A percentile compares a stretch with the other conserved stretches of the same genome.
Evolutionary conservation across 2,329 filamentous ascomycete genomes (phyloP).

Genomic region (Delphinella strobiligena): DNA sequence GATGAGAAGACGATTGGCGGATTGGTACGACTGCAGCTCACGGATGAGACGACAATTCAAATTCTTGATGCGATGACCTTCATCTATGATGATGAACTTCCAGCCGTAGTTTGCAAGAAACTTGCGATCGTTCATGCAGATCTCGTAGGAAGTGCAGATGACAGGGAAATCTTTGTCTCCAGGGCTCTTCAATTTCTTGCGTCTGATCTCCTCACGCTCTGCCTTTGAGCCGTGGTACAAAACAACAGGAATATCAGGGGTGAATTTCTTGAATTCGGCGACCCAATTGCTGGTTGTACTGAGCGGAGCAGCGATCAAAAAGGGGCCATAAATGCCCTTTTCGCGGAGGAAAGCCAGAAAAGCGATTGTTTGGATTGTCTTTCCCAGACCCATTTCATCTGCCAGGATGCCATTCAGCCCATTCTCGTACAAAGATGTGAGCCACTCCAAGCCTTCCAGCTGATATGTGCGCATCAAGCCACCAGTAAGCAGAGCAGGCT

Average conservation of each 20-base stretch:
- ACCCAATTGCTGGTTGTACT: conserved; percentile 95
- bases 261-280: conserved; percentile 85
- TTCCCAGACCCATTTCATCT: conserved; percentile 89
- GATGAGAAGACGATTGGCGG: conserved; percentile 80
- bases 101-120: conserved; percentile 74
- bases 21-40: conserved; percentile 77
- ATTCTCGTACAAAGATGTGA: conserved; percentile 72
- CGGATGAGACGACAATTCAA: conserved; percentile 85
- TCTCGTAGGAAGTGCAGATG: conserved; percentile 91
- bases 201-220: conserved; percentile 65
- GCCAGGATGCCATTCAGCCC: conserved; percentile 85
- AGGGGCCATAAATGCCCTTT: conserved; percentile 76
- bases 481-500: conserved; percentile 73
- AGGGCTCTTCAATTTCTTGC: conserved; percentile 57
- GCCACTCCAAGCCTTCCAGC: conserved; percentile 87
- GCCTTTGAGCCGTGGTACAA: conserved; percentile 80
- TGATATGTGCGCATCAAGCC: conserved; percentile 93
- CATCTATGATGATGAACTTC: conserved; percentile 97
- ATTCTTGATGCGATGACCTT: conserved; percentile 95
- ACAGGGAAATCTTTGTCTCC: conserved; percentile 68
- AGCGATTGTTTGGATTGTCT: conserved; percentile 84
- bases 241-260: conserved; percentile 73
- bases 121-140: conserved; percentile 81
- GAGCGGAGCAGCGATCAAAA: conserved; percentile 78
- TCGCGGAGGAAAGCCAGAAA: conserved; percentile 80